Evolutionary conservation across 1,139 yeast genomes (phyloP), one percentile per base, ranked within the genome.

Genomic region (Pichia sp.): DNA sequence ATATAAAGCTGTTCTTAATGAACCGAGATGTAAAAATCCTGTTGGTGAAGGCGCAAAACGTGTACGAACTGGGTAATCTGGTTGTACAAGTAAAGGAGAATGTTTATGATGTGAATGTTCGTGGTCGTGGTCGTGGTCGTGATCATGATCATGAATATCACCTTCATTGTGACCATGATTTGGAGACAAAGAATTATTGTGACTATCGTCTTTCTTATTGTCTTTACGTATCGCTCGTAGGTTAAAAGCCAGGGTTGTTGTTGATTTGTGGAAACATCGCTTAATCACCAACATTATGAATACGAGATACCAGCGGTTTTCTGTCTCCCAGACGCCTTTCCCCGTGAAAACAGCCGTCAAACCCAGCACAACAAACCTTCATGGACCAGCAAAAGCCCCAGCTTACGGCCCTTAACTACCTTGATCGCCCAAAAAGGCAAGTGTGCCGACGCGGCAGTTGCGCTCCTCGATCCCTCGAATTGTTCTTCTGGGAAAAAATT

Each of bases 11-110:
- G 99, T 91, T 57, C 99, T 66, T 37, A 93, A 61, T 0, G 97
- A 88, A 0, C 99, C 99, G 43, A 93, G 61, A 59, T 91, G 99
- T 29, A 93, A 69, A 49, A 75, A 76, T 0, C 99, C 99, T 0
- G 99, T 91, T 1, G 99, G 99, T 3, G 97, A 89, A 1, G 99
- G 98, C 0, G 99, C 99, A 64, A 91, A 91, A 51, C 99, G 66
- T 2, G 97, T 87, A 49, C 96, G 64, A 0, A 81, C 95, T 0
- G 95, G 94, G 0, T 54, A 14, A 2, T 34, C 38, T 5, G 58
- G 56, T 15, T 45, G 51, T 4, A 29, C 14, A 6, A 47, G 30
- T 11, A 47, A 26, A 10, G 44, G 43, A 6, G 41, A 40, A 22
- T 39, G 44, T 18, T 43, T 42, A 22, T 38, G 47, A 33, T 38